These are phyloP conservation scores for Cadophora gregata DNA, from an alignment of 2,329 filamentous ascomycete genomes.

Conservation along the genomic window DNA sequence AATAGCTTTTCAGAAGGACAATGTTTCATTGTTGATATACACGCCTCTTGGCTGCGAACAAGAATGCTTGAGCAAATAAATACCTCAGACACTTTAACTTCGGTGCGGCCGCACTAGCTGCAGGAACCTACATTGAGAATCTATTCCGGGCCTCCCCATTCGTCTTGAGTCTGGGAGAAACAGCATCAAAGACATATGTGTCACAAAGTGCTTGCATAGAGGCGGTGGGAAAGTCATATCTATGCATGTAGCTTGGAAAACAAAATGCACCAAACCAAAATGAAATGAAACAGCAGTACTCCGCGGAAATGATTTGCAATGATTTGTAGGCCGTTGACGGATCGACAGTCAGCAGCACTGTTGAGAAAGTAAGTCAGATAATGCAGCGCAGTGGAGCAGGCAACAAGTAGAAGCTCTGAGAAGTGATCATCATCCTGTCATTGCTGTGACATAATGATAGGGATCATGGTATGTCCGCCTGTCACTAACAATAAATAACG, in stretches of 20 bases:
- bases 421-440: neutral
- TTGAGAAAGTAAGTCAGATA: neutral
- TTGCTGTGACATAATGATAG: neutral
- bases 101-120: neutral
- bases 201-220: no score
- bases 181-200: neutral
- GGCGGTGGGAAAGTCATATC: neutral
- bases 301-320: no score
- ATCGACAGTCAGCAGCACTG: neutral
- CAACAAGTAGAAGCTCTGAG: no score
- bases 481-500: neutral
- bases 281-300: no score
- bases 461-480: neutral
- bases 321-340: no score
- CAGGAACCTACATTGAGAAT: neutral
- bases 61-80: neutral
- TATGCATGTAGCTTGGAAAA: neutral
- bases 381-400: neutral
- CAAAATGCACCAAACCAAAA: neutral
- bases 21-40: neutral
- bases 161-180: neutral
- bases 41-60: neutral
- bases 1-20: neutral
- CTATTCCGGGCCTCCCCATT: neutral
- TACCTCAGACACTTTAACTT: neutral